Conservation (phyloP, 2,329 filamentous ascomycete genomes). For the Penicillium paneum region DNA sequence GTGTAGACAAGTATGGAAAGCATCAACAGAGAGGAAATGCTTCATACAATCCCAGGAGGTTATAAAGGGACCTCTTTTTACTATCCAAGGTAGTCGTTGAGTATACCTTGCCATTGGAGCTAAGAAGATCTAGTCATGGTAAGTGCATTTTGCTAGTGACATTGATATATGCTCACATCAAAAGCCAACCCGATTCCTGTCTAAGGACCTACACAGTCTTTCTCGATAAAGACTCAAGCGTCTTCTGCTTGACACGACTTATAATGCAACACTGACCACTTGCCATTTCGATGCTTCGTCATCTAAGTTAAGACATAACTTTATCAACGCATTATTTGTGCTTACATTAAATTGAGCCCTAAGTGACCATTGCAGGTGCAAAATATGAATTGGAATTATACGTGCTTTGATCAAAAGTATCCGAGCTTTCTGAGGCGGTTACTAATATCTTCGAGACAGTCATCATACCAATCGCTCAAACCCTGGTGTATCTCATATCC, state of each 20-base stretch:
- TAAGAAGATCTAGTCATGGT: not conserved
- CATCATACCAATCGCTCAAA: not conserved
- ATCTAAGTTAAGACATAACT: not conserved
- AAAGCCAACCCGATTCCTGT: not conserved
- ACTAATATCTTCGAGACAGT: not conserved
- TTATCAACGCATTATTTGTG: not conserved
- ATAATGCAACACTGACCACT: not conserved
- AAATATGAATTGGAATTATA: not conserved
- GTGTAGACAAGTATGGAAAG: not conserved
- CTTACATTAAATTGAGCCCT: not conserved
- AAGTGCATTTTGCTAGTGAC: not conserved
- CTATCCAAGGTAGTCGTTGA: not conserved
- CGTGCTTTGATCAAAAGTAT: not conserved
- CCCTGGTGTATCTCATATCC: not conserved
- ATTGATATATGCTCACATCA: not conserved
- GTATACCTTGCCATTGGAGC: not conserved
- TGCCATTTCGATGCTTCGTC: conserved; percentile 1
- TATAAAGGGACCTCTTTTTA: not conserved
- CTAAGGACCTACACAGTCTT: not conserved
- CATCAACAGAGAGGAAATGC: not conserved
- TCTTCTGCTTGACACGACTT: not conserved
- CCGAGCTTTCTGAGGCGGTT: not conserved
- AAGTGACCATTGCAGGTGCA: not conserved
- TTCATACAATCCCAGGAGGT: not conserved
- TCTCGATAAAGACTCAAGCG: not conserved